Percentiles rank a stretch among this genome's conserved stretches.
Conservation (phyloP, 2,329 filamentous ascomycete species). For the Fusarium heterosporum region DNA sequence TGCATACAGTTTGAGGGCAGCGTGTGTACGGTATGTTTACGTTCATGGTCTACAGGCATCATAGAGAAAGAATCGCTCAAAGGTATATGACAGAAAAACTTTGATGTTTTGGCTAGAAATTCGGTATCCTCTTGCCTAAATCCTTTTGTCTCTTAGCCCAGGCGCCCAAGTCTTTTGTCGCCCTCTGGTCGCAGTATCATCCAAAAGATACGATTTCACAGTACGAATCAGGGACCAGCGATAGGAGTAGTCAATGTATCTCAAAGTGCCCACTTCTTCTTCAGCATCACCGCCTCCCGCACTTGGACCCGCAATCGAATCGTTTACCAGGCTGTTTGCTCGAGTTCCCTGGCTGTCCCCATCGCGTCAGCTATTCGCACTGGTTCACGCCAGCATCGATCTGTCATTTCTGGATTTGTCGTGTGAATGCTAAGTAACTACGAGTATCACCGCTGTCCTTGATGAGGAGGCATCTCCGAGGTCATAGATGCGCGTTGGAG, state of each 20-base stretch:
- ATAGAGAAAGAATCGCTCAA: too few species aligned
- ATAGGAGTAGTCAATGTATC: slow-evolving; percentile 26
- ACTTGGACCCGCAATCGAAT: slow-evolving; percentile 30
- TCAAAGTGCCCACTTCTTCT: slow-evolving; percentile 26
- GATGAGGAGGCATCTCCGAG: slow-evolving; percentile 15
- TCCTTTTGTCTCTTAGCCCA: too few species aligned
- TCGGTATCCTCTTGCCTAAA: too few species aligned
- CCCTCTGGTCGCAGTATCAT: too few species aligned
- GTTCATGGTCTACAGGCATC: too few species aligned
- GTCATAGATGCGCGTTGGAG: slow-evolving; percentile 15
- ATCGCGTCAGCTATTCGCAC: slow-evolving; percentile 41
- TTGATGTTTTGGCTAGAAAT: too few species aligned
- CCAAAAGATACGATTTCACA: slow-evolving; percentile 14
- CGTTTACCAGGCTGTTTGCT: slow-evolving; percentile 31
- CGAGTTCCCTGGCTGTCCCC: slow-evolving; percentile 25
- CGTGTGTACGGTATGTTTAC: slow-evolving; percentile 16
- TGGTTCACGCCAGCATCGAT: slow-evolving; percentile 15
- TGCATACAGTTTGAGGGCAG: slow-evolving; percentile 22
- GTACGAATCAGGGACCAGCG: slow-evolving; percentile 23
- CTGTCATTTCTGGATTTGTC: slow-evolving; percentile 18
- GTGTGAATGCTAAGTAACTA: background rate
- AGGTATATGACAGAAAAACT: too few species aligned
- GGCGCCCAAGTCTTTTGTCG: too few species aligned
- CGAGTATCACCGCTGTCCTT: slow-evolving; percentile 15
- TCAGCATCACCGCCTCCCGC: slow-evolving; percentile 40